phyloP scores from a whole-genome alignment of 2,329 filamentous ascomycete species.

The Clonostachys rosea region DNA sequence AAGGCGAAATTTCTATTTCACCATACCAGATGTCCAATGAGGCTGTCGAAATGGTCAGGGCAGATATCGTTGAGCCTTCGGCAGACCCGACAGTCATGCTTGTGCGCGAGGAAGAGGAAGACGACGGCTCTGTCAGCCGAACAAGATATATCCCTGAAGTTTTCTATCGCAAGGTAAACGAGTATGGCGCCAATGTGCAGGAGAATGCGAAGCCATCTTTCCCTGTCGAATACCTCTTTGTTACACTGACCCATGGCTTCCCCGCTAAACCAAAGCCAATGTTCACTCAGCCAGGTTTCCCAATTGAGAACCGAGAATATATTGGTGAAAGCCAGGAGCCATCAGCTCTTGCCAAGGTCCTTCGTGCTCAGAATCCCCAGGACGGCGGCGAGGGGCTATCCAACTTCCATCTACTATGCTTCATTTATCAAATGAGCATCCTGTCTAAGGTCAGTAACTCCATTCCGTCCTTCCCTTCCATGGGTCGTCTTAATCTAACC shows the following conservation, averaged over 20 bases:
- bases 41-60: slow-evolving; percentile 93
- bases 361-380: slow-evolving; percentile 53
- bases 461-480: not conserved
- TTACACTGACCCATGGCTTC: slow-evolving; percentile 95
- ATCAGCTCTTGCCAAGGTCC: slow-evolving; percentile 59
- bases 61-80: slow-evolving; percentile 91
- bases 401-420: slow-evolving; percentile 93
- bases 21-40: slow-evolving; percentile 95
- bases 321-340: slow-evolving; percentile 85
- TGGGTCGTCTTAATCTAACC: slow-evolving; percentile 5
- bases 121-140: slow-evolving; percentile 62
- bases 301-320: slow-evolving; percentile 85
- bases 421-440: slow-evolving; percentile 74
- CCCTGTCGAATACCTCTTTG: slow-evolving; percentile 92
- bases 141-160: slow-evolving; percentile 94
- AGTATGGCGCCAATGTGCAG: slow-evolving; percentile 93
- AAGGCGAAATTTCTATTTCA: slow-evolving; percentile 82
- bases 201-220: slow-evolving; percentile 96
- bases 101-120: slow-evolving; percentile 86
- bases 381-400: slow-evolving; percentile 61
- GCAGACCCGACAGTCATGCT: slow-evolving; percentile 92
- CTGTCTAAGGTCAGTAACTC: slow-evolving; percentile 71
- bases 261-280: slow-evolving; percentile 73
- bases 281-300: slow-evolving; percentile 72
- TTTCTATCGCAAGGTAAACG: slow-evolving; percentile 92